Percentiles rank a stretch among this genome's conserved stretches.
phyloP scores from a whole-genome alignment of 495 filamentous ascomycete species.

The Penicillium pancosmium region DNA sequence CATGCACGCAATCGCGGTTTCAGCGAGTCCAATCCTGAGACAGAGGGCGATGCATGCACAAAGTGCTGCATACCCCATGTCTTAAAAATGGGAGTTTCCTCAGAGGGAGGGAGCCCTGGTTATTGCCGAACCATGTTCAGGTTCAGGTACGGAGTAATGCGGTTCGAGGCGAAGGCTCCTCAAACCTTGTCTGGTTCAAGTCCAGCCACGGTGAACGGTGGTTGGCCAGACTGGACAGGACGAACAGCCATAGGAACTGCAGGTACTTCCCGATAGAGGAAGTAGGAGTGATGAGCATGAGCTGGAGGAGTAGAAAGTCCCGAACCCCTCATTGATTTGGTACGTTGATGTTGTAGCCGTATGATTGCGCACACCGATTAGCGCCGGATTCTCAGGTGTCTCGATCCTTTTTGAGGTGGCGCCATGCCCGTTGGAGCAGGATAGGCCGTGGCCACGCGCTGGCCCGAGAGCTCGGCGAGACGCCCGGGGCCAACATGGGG shows the following conservation, averaged over 20 bases:
- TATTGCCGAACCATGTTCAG: background rate
- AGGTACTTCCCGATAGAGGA: background rate
- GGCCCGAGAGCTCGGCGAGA: constrained; percentile 25
- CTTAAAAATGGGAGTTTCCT: constrained; percentile 6
- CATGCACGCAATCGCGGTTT: constrained; percentile 7
- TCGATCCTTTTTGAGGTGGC: constrained; percentile 5
- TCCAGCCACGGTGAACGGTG: background rate
- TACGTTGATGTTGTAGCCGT: constrained; percentile 15
- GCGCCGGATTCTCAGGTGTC: background rate
- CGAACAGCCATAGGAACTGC: constrained; percentile 1
- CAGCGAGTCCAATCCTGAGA: no score
- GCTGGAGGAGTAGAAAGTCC: background rate
- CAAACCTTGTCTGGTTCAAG: background rate
- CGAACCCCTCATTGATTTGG: constrained; percentile 12
- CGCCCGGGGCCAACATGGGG: constrained; percentile 7
- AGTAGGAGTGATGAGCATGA: background rate
- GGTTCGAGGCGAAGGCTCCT: background rate
- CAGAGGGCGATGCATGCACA: background rate
- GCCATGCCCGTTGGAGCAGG: constrained; percentile 25
- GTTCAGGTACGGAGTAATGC: background rate
- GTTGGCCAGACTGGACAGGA: background rate
- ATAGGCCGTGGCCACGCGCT: constrained; percentile 23
- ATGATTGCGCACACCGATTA: constrained; percentile 10
- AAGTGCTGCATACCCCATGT: constrained; percentile 4
- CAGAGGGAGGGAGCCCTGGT: background rate